phyloP scores from a whole-genome alignment of 208 protist genomes.

The Wallacemonas rigidus region DNA sequence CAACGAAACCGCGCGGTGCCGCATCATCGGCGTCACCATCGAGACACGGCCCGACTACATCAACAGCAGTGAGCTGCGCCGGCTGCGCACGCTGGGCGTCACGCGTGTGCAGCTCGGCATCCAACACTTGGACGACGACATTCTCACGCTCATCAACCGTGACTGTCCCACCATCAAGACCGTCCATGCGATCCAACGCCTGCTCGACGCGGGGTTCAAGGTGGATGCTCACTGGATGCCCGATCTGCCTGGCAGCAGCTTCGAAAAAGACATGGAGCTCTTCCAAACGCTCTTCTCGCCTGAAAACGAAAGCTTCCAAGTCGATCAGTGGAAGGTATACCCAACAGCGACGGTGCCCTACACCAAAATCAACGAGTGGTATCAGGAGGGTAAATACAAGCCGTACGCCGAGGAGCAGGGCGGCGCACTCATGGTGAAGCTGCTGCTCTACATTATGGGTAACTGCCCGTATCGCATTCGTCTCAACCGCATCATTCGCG shows the following conservation, averaged over 20 bases:
- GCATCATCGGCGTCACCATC: conserved; percentile 99
- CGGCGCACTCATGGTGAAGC: conserved; percentile 86
- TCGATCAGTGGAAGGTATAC: conserved; percentile 99
- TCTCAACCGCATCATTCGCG: conserved; percentile 98
- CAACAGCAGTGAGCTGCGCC: conserved; percentile 94
- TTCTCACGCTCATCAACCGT: conserved; percentile 94
- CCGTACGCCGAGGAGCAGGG: conserved; percentile 93
- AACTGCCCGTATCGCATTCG: conserved; percentile 98
- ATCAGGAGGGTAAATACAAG: conserved; percentile 94
- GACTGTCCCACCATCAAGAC: conserved; percentile 97
- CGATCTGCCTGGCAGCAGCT: conserved; percentile 97
- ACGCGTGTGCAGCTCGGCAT: conserved; percentile 99
- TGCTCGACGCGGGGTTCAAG: conserved; percentile 99
- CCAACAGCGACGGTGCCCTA: conserved; percentile 99
- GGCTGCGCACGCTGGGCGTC: conserved; percentile 86
- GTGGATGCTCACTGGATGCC: conserved; percentile 99
- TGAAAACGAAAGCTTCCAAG: conserved; percentile 95
- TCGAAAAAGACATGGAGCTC: conserved; percentile 95
- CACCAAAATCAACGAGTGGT: conserved; percentile 98
- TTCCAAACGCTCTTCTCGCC: conserved; percentile 86
- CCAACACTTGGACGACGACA: conserved; percentile 98
- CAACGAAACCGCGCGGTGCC: conserved; percentile 93
- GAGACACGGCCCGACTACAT: conserved; percentile 99
- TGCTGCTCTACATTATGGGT: conserved; percentile 96
- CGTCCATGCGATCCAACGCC: conserved; percentile 88